Conservation (phyloP, 73 alveolate genomes). For the Stentor roeselii region DNA sequence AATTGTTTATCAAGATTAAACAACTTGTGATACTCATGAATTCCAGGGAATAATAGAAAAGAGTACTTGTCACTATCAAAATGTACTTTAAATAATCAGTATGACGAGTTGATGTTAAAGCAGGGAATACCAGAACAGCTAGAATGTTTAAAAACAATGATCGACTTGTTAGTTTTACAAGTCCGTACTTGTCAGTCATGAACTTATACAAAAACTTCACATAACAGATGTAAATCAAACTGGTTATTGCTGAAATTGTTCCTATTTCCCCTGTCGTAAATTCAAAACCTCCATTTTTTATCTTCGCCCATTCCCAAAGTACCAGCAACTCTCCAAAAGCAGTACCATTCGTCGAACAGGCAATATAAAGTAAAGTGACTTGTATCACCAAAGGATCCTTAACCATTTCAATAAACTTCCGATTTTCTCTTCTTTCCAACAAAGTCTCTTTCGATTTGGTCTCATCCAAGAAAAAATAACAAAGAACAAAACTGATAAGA, state of each 20-base stretch:
- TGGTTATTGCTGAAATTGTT: neutral
- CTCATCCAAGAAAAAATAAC: neutral
- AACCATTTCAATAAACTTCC: neutral
- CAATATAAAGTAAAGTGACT: neutral
- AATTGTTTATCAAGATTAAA: neutral
- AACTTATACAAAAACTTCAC: neutral
- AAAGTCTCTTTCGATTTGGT: neutral
- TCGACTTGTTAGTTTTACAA: neutral
- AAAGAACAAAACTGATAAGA: neutral
- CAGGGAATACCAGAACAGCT: neutral
- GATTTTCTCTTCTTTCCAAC: neutral
- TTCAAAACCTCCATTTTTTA: neutral
- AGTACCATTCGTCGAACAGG: neutral
- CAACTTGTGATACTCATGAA: neutral
- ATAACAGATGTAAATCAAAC: neutral
- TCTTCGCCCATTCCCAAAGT: constrained; percentile 19
- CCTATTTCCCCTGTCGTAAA: neutral
- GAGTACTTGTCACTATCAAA: neutral
- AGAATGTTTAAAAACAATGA: neutral
- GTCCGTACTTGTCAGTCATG: neutral
- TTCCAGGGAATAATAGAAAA: neutral
- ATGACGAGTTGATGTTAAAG: neutral
- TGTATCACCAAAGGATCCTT: constrained; percentile 1
- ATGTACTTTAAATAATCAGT: neutral
- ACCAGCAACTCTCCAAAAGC: neutral